Evolutionary conservation across 2,329 filamentous ascomycete genomes (phyloP), one percentile per base, ranked within the genome.

Genomic region (Incumbomyces delicatus): DNA sequence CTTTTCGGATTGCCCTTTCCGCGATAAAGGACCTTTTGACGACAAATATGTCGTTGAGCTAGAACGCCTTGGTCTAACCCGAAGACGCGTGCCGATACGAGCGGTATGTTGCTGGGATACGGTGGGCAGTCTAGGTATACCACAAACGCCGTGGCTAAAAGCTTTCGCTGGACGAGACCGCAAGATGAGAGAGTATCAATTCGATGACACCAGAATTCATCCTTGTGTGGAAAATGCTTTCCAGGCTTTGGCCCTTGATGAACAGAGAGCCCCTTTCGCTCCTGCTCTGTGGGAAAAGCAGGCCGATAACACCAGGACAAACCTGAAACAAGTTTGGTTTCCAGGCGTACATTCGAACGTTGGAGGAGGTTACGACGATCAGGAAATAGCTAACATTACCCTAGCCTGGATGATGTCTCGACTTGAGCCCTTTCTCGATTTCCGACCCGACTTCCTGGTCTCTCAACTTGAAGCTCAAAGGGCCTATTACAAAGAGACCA

Each of bases 371-470:
- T 71, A 71, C 50, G 63, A 65, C 36, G 70, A 74, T 52, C 65
- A 70, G 51, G 66, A 70, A 38, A 62, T 73, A 30, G 65, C 70
- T 8, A 70, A 74, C 52, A 65, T 73, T 38, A 65, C 66, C 16
- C 60, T 74, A 13, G 69, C 70, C 1, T 74, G 70, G 71, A 73
- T 74, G 71, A 71, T 74, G 61, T 60, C 69, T 50, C 60, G 68
- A 41, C 60, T 70, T 27, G 60, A 58, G 30, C 54, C 53, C n/a
- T 57, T 55, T 37, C 44, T 58, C 30, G 56, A 58, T 35, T 58
- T 58, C 34, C 45, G 55, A n/a, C 49, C 45, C 0, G 50, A 55
- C 39, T 55, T 52, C 18, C 46, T 58, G n/a, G 51, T 57, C 20
- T 34, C 41, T 6, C 46, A 54, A 22, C 53, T 52, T 36, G 52